Base-by-base conservation (phyloP, 2,329 filamentous ascomycete genomes). In the Phialocephala subalpina region DNA sequence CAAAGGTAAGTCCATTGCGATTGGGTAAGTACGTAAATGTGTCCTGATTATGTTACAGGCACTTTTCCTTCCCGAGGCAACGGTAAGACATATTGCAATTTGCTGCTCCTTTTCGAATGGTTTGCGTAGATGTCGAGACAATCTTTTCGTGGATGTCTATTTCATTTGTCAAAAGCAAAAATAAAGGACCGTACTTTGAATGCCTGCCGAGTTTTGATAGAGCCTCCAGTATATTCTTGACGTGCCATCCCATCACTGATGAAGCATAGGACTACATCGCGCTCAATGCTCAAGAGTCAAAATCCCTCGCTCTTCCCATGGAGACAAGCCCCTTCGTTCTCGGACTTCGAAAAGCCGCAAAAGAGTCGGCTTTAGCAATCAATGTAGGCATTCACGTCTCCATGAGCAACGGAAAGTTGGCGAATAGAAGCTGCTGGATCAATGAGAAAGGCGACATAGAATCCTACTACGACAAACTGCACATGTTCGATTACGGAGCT, bases 311-410 rank as follows among this genome's bases (percentile, higher is more conserved):
- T 69, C 86, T 85, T 65, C 85, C 93, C 2, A 86, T 90, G 45
- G 77, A 84, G 1, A 81, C 83, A 25, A 93, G 89, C 14, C 84
- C 87, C 33, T 97, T 97, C 77, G 90, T 97, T 14, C 80, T 84
- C 0, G 94, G 94, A 3, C 85, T 97, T 1, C 89, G 88, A 67
- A 80, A 86, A 25, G 88, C 89, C 22, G 94, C 94, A 1, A 83
- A 82, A 49, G 75, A 86, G 56, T 83, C 90, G 73, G 79, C 78
- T 0, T 79, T 97, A 5, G 87, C 90, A 29, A 91, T 97, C 66
- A 93, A 93, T 76, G 94, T 97, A 36, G 95, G 95, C 3, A 89
- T 97, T 69, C 95, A 97, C 79, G 92, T 95, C 68, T 89, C 91
- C 1, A 80, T 80, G 64, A 63, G 78, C 18, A 77, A 80, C 47